A percentile compares a stretch with the other conserved stretches of the same genome.
Conservation (phyloP, 116 monocot species). For the Zostera marina region DNA sequence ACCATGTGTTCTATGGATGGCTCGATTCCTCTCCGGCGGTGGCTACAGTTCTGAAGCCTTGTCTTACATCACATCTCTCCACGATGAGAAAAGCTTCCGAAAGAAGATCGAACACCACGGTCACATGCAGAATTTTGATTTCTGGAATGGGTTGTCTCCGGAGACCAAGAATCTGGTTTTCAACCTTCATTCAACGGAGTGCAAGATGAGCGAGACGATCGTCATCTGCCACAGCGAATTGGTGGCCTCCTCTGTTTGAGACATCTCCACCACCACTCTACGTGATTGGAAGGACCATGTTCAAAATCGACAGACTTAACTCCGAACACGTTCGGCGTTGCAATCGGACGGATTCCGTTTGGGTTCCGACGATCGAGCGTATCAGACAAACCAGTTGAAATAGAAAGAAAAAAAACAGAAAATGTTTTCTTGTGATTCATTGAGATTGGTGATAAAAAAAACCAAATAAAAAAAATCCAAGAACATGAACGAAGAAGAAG, state of each 20-base stretch:
- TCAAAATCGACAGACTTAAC: constrained; percentile 45
- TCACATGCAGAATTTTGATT: constrained; percentile 20
- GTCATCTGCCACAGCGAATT: constrained; percentile 64
- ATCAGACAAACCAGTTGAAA: too few species aligned
- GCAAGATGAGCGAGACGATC: constrained; percentile 16
- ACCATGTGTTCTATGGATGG: constrained; percentile 80
- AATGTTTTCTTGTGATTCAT: too few species aligned
- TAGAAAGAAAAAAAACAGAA: too few species aligned
- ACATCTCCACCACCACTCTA: constrained; percentile 20
- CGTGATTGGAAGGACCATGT: constrained; percentile 62
- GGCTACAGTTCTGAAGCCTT: constrained; percentile 79
- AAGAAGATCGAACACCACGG: constrained; percentile 39
- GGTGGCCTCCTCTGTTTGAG: constrained; percentile 43
- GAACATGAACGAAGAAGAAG: too few species aligned
- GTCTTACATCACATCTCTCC: constrained; percentile 33
- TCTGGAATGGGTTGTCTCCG: constrained; percentile 39
- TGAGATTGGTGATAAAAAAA: too few species aligned
- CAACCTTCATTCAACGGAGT: constrained; percentile 16
- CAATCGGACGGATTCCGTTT: constrained; percentile 42
- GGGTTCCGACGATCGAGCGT: constrained; percentile 62
- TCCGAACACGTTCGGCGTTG: constrained; percentile 35
- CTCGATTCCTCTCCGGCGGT: constrained; percentile 54
- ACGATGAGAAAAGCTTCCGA: constrained; percentile 1
- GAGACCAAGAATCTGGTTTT: constrained; percentile 11
- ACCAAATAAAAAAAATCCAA: too few species aligned